Percentiles rank a stretch among this genome's conserved stretches.
Conservation (phyloP, 2,329 filamentous ascomycete species). For the Alternaria angustiovoidea region DNA sequence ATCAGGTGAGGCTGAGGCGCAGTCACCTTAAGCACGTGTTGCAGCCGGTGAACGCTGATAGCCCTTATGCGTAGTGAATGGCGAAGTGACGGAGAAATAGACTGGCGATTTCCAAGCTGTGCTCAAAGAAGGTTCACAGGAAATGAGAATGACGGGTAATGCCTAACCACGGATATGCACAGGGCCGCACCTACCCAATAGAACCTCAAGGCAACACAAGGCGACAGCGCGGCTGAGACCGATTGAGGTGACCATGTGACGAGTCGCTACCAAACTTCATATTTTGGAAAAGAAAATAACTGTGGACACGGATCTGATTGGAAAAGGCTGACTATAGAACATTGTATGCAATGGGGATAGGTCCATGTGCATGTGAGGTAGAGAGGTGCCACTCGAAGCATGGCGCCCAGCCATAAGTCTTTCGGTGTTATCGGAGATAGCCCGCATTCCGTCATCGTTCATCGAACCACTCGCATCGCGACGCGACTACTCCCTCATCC, state of each 20-base stretch:
- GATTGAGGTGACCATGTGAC: constrained; percentile 1
- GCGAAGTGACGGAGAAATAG: background rate
- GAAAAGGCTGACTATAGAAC: background rate
- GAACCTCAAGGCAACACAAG: constrained; percentile 3
- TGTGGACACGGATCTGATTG: background rate
- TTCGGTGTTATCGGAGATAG: constrained; percentile 20
- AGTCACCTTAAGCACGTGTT: background rate
- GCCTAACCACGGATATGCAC: constrained; percentile 4
- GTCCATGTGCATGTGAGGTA: background rate
- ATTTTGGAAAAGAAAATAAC: background rate
- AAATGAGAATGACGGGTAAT: background rate
- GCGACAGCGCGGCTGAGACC: constrained; percentile 3
- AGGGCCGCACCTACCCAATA: constrained; percentile 3
- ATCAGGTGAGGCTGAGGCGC: background rate
- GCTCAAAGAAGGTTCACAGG: background rate
- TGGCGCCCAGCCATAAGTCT: background rate
- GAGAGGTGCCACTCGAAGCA: background rate
- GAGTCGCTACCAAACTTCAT: background rate
- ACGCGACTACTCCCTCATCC: constrained; percentile 7
- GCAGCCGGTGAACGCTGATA: background rate
- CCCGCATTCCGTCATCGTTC: constrained; percentile 15
- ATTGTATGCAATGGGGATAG: too few species aligned
- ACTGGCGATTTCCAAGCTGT: background rate
- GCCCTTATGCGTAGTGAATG: background rate
- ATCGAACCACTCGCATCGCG: constrained; percentile 11